These are phyloP conservation scores for Zopfochytrium polystomum DNA, from an alignment of 371 early-diverging fungal species.

Conservation along the genomic window DNA sequence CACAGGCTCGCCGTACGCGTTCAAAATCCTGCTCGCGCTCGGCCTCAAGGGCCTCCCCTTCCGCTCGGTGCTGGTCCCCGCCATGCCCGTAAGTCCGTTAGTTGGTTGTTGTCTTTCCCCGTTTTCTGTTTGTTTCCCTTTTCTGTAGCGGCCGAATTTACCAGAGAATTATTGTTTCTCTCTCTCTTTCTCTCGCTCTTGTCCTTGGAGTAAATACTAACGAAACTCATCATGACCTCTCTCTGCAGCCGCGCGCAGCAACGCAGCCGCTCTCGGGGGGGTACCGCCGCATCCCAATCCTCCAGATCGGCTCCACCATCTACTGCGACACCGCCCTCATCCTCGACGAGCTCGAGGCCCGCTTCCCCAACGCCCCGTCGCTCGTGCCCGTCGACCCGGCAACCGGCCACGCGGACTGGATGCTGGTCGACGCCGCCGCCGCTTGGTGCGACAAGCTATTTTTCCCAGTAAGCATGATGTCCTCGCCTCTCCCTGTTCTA, in stretches of 20 bases:
- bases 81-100: not conserved
- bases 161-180: no score
- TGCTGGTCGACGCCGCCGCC: not conserved
- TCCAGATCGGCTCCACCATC: slow-evolving; percentile 59
- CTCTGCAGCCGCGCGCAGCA: not conserved
- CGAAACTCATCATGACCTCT: not conserved
- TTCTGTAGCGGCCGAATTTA: no score
- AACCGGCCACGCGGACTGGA: not conserved
- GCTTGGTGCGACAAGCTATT: slow-evolving; percentile 3
- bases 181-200: no score
- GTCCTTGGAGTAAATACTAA: not conserved
- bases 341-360: slow-evolving; percentile 49
- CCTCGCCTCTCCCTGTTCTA: no score
- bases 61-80: not conserved
- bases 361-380: slow-evolving; percentile 23
- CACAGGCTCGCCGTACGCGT: slow-evolving; percentile 14
- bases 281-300: slow-evolving; percentile 58
- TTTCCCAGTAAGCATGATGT: not conserved
- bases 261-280: slow-evolving; percentile 50
- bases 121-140: no score
- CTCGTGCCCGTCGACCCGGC: slow-evolving; percentile 2
- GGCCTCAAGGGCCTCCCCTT: slow-evolving; percentile 5
- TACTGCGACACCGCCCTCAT: slow-evolving; percentile 55
- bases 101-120: no score
- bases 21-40: slow-evolving; percentile 4